Percentiles rank a stretch among this genome's conserved stretches.
These are phyloP conservation scores for Rubia yunnanensis DNA, from an alignment of 257 asterid genomes.

Conservation along the genomic window DNA sequence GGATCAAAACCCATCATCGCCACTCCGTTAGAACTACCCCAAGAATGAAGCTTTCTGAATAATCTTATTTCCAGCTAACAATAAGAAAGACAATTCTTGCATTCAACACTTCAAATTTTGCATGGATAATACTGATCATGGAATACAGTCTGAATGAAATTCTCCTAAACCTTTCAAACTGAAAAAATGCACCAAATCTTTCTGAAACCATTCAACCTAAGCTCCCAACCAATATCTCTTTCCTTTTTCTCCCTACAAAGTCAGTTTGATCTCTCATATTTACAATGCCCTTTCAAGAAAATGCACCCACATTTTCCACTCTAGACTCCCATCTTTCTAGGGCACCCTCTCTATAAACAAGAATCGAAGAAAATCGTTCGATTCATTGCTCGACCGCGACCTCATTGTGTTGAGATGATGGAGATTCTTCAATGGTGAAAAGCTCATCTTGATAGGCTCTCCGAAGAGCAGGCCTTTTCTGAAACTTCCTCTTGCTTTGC, in stretches of 20 bases:
- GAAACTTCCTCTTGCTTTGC: slow-evolving; percentile 56
- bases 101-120: background rate
- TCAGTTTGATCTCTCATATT: slow-evolving; percentile 4
- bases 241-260: slow-evolving; percentile 3
- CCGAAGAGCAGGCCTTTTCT: slow-evolving; percentile 62
- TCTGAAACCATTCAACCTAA: background rate
- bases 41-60: too few species aligned
- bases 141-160: background rate
- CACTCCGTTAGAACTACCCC: too few species aligned
- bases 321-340: background rate
- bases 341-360: background rate
- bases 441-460: slow-evolving; percentile 29
- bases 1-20: too few species aligned
- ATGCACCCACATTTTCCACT: background rate
- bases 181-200: background rate
- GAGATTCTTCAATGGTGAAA: slow-evolving; percentile 12
- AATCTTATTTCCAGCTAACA: too few species aligned
- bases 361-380: background rate
- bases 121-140: slow-evolving; percentile 2
- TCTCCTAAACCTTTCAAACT: background rate
- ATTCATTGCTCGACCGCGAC: slow-evolving; percentile 12
- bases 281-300: background rate
- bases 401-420: slow-evolving; percentile 10
- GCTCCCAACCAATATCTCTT: background rate
- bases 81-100: too few species aligned